These are phyloP conservation scores for Rhododendron griersonianum DNA, from an alignment of 148 eudicot species.

Conservation along the genomic window DNA sequence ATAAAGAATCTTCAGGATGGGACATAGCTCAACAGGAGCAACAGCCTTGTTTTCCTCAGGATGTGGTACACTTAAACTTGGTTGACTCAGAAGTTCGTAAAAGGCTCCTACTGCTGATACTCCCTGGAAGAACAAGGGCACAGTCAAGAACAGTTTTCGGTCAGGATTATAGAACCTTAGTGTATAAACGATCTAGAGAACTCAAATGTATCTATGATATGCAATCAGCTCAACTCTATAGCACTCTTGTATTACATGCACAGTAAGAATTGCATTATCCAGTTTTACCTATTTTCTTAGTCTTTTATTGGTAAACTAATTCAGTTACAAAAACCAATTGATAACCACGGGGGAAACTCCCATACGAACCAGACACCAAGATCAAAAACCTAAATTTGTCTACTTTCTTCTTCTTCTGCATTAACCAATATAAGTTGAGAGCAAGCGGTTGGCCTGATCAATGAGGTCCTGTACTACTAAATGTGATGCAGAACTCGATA, in stretches of 20 bases:
- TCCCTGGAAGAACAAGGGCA: constrained; percentile 40
- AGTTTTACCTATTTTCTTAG: background rate
- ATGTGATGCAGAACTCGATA: background rate
- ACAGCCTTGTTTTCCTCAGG: constrained; percentile 79
- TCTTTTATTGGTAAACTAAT: background rate
- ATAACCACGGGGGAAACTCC: background rate
- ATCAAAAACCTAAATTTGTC: background rate
- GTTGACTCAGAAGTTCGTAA: constrained; percentile 81
- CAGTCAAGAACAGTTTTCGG: background rate
- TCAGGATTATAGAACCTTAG: background rate
- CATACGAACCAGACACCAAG: background rate
- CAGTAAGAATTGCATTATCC: background rate
- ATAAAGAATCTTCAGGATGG: constrained; percentile 74
- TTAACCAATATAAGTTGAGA: background rate
- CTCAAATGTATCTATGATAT: background rate
- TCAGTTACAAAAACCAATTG: background rate
- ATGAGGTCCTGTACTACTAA: background rate
- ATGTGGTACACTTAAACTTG: constrained; percentile 65
- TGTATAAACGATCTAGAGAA: background rate
- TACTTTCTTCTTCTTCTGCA: background rate
- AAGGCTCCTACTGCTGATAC: constrained; percentile 93
- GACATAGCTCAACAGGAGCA: constrained; percentile 89
- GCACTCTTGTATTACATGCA: background rate
- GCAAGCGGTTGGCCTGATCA: background rate
- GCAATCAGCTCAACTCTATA: background rate